A percentile compares a stretch with the other conserved stretches of the same genome.
Evolutionary conservation across 176 grass and related monocot genomes (phyloP).

Genomic region (Microstegium vimineum): DNA sequence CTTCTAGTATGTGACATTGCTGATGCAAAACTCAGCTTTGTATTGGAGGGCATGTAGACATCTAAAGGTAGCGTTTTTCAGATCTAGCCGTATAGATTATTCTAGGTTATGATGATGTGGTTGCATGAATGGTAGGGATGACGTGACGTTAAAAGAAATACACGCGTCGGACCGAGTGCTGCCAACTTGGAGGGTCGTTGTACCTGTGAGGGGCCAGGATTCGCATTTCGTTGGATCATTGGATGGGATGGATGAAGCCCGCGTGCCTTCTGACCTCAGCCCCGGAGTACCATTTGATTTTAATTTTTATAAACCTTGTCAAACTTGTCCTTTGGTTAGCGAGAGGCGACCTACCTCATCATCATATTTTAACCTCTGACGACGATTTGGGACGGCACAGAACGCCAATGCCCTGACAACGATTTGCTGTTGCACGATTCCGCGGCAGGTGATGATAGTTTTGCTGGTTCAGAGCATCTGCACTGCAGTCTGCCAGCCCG

Average conservation of each 20-base stretch:
- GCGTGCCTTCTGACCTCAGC: constrained; percentile 28
- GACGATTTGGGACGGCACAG: not conserved
- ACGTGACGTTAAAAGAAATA: not conserved
- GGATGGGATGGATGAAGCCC: not conserved
- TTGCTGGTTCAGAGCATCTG: constrained; percentile 5
- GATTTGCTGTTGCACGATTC: not conserved
- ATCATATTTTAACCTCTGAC: not conserved
- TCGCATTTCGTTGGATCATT: no score
- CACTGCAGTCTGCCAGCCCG: not conserved
- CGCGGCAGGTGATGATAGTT: not conserved
- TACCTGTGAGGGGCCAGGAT: not conserved
- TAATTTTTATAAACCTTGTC: constrained; percentile 19
- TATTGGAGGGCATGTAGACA: not conserved
- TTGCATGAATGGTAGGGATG: not conserved
- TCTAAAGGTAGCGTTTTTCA: not conserved
- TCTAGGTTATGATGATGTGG: not conserved
- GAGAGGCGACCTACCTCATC: not conserved
- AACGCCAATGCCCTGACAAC: not conserved
- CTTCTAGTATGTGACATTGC: not conserved
- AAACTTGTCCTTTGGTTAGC: not conserved
- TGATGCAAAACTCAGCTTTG: not conserved
- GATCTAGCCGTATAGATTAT: not conserved
- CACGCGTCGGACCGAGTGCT: not conserved
- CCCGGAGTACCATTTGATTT: not conserved
- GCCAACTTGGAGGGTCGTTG: no score